Evolutionary conservation across 768 basidiomycete genomes (phyloP), one percentile per base, ranked within the genome.

Genomic region (Russula dissimulans): DNA sequence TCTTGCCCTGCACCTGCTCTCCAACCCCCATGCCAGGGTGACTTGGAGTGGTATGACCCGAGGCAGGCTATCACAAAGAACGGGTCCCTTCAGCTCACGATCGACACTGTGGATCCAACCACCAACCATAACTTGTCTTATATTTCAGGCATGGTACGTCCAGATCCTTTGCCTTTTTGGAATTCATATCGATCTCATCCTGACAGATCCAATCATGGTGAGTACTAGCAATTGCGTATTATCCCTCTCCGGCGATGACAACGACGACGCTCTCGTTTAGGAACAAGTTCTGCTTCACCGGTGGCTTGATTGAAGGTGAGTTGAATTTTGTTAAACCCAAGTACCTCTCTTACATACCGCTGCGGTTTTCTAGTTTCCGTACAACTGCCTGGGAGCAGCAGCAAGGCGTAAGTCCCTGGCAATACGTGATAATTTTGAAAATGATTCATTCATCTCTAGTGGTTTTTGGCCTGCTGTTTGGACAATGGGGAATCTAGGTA

Each of bases 281-380:
- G 80, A 86, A 85, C 70, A 84, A 85, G 72, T 83, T 94, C 64
- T 91, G 88, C 71, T 91, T 91, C 69, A 89, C 87, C 10, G 86
- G 86, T 6, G 90, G 90, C 44, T 71, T 88, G 52, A 78, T 89
- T 54, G 87, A 83, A 72, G 65, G 65, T 65, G 17, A 26, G n/a
- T 36, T 34, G 17, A 5, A 14, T 11, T 43, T 46, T n/a, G 12
- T 50, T 12, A 26, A 43, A 8, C 15, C 15, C 31, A 0, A 4
- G 5, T 42, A 5, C 12, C 8, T 47, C 31, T 26, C 10, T 49
- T 36, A 45, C 10, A 49, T 36, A 45, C 15, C n/a, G 41, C 11
- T 14, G 1, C 36, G 18, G 18, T 39, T 36, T 42, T 36, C n/a
- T 26, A 66, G 65, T 31, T 39, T 29, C 65, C 14, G 65, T 64